These are phyloP conservation scores for Micractinium conductrix DNA, from an alignment of 139 green algal genomes.

Conservation along the genomic window DNA sequence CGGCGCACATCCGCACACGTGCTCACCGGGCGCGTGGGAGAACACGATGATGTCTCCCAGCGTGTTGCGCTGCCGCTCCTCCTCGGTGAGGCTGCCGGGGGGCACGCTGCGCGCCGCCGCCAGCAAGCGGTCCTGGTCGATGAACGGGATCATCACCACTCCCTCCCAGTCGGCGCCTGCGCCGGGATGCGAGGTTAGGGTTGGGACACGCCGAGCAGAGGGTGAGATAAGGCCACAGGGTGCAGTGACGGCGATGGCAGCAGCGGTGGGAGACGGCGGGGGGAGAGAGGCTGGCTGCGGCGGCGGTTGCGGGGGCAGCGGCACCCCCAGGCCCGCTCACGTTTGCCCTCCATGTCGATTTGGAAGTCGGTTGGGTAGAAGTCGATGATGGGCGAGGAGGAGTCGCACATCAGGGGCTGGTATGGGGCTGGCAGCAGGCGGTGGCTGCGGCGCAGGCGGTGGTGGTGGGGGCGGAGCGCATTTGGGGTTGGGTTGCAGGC, in stretches of 20 bases:
- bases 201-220: not conserved
- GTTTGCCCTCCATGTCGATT: constrained; percentile 93
- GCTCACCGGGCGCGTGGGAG: constrained; percentile 38
- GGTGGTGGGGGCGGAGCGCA: not conserved
- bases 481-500: not conserved
- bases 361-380: constrained; percentile 88
- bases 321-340: constrained; percentile 29
- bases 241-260: not conserved
- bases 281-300: not conserved
- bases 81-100: constrained; percentile 53
- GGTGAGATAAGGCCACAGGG: not conserved
- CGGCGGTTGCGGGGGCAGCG: too few species aligned
- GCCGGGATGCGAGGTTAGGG: not conserved
- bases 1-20: not conserved
- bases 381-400: constrained; percentile 81
- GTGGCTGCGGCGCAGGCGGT: not conserved
- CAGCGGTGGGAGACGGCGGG: not conserved
- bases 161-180: constrained; percentile 88
- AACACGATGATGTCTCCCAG: constrained; percentile 81
- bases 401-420: constrained; percentile 80
- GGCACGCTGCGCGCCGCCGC: constrained; percentile 52
- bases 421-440: constrained; percentile 82
- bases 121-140: constrained; percentile 80
- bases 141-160: constrained; percentile 80
- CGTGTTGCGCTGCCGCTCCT: constrained; percentile 77